Evolutionary conservation across 2,329 filamentous ascomycete species (phyloP).

Genomic region (Botrytis elliptica): DNA sequence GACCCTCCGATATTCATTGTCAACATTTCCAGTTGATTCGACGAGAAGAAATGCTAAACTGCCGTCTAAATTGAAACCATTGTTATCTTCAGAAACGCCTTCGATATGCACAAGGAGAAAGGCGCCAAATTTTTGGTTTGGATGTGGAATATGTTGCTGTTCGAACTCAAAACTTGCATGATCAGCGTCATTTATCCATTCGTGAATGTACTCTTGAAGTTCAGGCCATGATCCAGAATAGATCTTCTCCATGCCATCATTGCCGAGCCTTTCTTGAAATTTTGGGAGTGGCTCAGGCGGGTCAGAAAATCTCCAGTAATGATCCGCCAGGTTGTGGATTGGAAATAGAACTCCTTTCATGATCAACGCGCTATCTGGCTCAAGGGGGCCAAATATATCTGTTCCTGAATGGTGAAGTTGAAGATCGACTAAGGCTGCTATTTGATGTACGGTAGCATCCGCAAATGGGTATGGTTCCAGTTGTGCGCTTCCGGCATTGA

Average conservation of each 20-base stretch:
- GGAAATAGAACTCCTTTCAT: slow-evolving; percentile 17
- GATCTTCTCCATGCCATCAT: not conserved
- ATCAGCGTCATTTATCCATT: slow-evolving; percentile 9
- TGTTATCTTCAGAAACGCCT: slow-evolving; percentile 6
- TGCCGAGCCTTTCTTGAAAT: not conserved
- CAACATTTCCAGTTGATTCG: slow-evolving; percentile 20
- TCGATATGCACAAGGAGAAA: slow-evolving; percentile 21
- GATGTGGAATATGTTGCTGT: slow-evolving; percentile 25
- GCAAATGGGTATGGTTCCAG: slow-evolving; percentile 8
- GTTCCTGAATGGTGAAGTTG: slow-evolving; percentile 3
- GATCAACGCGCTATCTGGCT: slow-evolving; percentile 7
- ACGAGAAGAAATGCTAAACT: slow-evolving; percentile 21
- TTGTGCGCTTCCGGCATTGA: slow-evolving; percentile 22
- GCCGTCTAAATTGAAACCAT: slow-evolving; percentile 2
- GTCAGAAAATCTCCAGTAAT: slow-evolving; percentile 18
- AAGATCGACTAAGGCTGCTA: slow-evolving; percentile 19
- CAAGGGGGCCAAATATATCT: slow-evolving; percentile 16
- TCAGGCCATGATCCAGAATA: slow-evolving; percentile 10
- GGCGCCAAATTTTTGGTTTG: slow-evolving; percentile 23
- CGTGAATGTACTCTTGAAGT: slow-evolving; percentile 20
- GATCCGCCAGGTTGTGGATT: slow-evolving; percentile 7
- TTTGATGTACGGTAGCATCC: slow-evolving; percentile 12
- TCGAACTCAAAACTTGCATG: slow-evolving; percentile 24
- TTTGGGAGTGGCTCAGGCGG: slow-evolving; percentile 1
- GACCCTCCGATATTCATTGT: slow-evolving; percentile 24